Percentiles rank a stretch among this genome's conserved stretches.
Conservation (phyloP, 2,329 filamentous ascomycete species). For the Rosellinia necatrix region DNA sequence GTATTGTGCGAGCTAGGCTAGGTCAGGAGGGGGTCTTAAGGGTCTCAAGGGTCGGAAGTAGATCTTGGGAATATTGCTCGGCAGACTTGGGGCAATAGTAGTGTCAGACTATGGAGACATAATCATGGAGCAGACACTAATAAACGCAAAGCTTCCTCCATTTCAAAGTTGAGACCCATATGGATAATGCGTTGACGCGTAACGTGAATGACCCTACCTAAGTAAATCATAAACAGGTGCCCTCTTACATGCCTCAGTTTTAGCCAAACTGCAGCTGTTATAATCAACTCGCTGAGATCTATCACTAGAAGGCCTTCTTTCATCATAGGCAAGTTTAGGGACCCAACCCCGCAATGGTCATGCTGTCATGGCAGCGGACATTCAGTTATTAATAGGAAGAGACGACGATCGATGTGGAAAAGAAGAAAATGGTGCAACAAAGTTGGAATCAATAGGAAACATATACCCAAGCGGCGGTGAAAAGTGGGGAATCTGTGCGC, state of each 20-base stretch:
- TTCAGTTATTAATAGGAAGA: too few relatives aligned
- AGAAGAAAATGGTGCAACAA: neutral
- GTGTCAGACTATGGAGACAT: too few relatives aligned
- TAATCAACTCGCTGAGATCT: neutral
- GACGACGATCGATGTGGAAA: neutral
- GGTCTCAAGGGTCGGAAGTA: too few relatives aligned
- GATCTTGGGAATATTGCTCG: too few relatives aligned
- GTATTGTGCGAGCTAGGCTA: too few relatives aligned
- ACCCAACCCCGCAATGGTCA: neutral
- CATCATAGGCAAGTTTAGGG: neutral
- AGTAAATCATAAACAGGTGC: neutral
- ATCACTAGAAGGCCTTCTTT: neutral
- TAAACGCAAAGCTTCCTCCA: too few relatives aligned
- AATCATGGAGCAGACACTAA: too few relatives aligned
- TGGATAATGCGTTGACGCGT: neutral
- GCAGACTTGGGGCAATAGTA: too few relatives aligned
- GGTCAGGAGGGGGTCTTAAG: too few relatives aligned
- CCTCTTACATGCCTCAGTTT: neutral
- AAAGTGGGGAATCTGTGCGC: too few relatives aligned
- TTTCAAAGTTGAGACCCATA: neutral
- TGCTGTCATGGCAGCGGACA: neutral
- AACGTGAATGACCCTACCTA: neutral
- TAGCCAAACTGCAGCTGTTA: neutral
- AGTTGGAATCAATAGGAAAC: neutral
- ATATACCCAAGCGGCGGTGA: neutral